A percentile compares a stretch with the other conserved stretches of the same genome.
phyloP scores from a whole-genome alignment of 495 filamentous ascomycete genomes.

The Rhypophila decipiens region DNA sequence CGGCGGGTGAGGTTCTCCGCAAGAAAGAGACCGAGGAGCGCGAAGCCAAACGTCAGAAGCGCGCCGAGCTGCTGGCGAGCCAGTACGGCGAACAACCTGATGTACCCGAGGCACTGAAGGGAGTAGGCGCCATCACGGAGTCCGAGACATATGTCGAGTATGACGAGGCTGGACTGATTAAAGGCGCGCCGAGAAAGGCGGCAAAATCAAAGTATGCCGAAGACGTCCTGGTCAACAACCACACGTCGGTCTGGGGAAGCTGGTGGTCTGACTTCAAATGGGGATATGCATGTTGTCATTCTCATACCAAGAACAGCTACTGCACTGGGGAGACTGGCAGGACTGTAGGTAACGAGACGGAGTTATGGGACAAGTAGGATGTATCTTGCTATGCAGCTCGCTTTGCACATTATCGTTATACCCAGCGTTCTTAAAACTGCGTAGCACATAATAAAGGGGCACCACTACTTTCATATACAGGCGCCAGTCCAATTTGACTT shows the following conservation, averaged over 20 bases:
- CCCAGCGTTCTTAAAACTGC: no score
- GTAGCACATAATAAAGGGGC: no score
- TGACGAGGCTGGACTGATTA: slow-evolving; percentile 80
- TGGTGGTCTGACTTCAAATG: slow-evolving; percentile 96
- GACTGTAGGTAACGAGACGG: slow-evolving; percentile 36
- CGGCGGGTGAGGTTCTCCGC: slow-evolving; percentile 76
- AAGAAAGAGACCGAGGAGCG: slow-evolving; percentile 70
- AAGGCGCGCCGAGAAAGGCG: slow-evolving; percentile 69
- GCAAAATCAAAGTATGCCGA: slow-evolving; percentile 87
- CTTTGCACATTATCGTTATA: no score
- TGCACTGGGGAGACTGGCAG: slow-evolving; percentile 88
- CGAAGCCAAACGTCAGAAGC: slow-evolving; percentile 58
- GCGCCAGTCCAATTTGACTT: no score
- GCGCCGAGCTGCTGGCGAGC: slow-evolving; percentile 66
- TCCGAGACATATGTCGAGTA: slow-evolving; percentile 93
- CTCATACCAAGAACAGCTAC: slow-evolving; percentile 89
- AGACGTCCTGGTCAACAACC: slow-evolving; percentile 83
- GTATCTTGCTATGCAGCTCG: no score
- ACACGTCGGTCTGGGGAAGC: slow-evolving; percentile 89
- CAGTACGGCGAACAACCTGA: slow-evolving; percentile 78
- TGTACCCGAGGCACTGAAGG: slow-evolving; percentile 52
- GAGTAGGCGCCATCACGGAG: slow-evolving; percentile 63
- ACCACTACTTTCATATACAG: no score
- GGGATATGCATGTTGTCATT: slow-evolving; percentile 97
- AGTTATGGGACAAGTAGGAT: slow-evolving; percentile 22